Evolutionary conservation across 768 basidiomycete species (phyloP).

Genomic region (Panaeolus papilionaceus): DNA sequence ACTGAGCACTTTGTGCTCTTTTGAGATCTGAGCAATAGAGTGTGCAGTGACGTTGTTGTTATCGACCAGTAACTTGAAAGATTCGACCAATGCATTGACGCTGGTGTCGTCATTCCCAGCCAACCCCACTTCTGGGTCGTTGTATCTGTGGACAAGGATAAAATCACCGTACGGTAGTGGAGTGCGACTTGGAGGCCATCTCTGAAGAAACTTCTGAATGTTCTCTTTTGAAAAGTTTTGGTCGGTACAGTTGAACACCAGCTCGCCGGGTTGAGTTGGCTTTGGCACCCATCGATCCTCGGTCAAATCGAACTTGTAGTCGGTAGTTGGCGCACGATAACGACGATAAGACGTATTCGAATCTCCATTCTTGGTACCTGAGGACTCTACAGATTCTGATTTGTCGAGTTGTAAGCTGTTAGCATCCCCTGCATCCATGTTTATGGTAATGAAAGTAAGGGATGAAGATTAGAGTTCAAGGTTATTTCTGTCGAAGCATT

Average conservation of each 20-base stretch:
- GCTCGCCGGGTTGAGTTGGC: background rate
- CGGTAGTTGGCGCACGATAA: background rate
- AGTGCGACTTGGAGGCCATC: conserved; percentile 47
- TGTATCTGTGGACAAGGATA: conserved; percentile 39
- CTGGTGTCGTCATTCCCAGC: background rate
- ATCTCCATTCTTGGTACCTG: background rate
- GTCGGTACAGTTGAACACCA: background rate
- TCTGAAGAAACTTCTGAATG: conserved; percentile 31
- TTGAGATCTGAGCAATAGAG: conserved; percentile 40
- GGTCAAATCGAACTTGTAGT: background rate
- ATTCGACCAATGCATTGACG: conserved; percentile 10
- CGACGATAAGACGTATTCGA: background rate
- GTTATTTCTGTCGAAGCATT: background rate
- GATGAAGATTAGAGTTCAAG: background rate
- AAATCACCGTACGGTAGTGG: conserved; percentile 38
- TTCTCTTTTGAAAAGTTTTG: background rate
- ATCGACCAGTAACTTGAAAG: conserved; percentile 29
- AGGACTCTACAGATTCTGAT: background rate
- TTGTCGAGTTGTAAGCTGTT: background rate
- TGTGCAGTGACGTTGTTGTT: conserved; percentile 35
- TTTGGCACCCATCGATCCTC: background rate
- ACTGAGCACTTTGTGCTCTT: conserved; percentile 34
- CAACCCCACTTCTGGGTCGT: background rate
- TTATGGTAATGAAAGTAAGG: background rate
- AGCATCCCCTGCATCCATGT: background rate